Conservation (phyloP, 2,329 filamentous ascomycete species). For the Diaporthe longicolla region DNA sequence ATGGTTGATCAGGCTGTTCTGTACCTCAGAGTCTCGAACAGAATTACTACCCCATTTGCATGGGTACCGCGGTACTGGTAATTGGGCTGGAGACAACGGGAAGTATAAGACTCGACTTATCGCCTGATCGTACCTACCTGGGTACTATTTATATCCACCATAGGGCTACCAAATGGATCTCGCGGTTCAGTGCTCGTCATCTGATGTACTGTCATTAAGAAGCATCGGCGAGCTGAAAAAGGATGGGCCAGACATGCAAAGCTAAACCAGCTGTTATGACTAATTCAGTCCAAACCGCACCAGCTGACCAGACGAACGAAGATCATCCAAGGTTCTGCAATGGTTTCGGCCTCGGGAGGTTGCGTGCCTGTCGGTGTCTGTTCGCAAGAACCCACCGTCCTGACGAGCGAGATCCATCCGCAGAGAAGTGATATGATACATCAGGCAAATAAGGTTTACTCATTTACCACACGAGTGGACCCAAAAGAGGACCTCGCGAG, state of each 20-base stretch:
- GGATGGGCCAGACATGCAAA: background rate
- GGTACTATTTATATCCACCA: background rate
- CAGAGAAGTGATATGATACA: background rate
- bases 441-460: slow-evolving; percentile 22
- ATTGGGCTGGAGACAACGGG: background rate
- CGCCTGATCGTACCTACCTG: too few species aligned
- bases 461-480: slow-evolving; percentile 8
- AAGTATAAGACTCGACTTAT: too few species aligned
- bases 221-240: background rate
- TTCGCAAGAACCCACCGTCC: slow-evolving; percentile 6
- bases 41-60: background rate
- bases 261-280: background rate
- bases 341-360: background rate
- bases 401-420: background rate
- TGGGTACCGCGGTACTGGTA: too few species aligned
- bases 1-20: background rate
- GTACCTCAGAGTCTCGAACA: too few species aligned
- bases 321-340: background rate
- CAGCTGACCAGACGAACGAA: background rate
- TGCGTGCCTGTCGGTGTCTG: slow-evolving; percentile 2
- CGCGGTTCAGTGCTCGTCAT: background rate
- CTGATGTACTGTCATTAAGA: background rate
- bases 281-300: background rate
- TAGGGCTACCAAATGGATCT: background rate
- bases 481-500: slow-evolving; percentile 16